phyloP scores from a whole-genome alignment of 164 flowering plant genomes.

The Pachysandra terminalis region DNA sequence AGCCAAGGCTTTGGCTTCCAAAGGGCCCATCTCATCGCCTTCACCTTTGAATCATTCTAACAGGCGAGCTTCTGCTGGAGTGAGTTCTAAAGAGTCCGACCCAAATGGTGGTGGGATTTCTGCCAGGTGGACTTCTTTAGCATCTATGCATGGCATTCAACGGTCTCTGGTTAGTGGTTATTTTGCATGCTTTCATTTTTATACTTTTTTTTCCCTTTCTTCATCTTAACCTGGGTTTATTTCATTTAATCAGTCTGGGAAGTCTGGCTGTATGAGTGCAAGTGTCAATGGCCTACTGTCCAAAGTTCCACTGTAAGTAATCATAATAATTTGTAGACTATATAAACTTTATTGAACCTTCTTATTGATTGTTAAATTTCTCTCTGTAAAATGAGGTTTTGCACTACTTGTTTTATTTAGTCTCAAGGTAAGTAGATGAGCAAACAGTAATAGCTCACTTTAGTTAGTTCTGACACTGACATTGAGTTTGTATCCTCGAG shows the following conservation, averaged over 20 bases:
- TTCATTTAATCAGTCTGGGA: conserved; percentile 31
- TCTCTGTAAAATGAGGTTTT: no score
- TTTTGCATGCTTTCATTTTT: neutral
- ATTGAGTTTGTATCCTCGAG: neutral
- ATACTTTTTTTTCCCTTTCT: neutral
- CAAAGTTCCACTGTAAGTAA: conserved; percentile 38
- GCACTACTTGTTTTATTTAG: neutral
- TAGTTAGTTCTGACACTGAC: neutral
- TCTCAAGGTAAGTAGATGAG: neutral
- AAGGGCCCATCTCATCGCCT: conserved; percentile 24
- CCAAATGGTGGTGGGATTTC: conserved; percentile 18
- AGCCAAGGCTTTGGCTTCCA: conserved; percentile 21
- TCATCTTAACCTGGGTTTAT: neutral
- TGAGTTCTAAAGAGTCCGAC: conserved; percentile 27
- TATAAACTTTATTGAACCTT: neutral
- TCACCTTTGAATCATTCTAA: conserved; percentile 18
- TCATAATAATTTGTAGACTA: neutral
- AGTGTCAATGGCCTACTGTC: conserved; percentile 21
- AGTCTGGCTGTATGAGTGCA: conserved; percentile 29
- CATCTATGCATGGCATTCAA: conserved; percentile 23
- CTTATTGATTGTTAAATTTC: neutral
- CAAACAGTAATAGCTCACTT: no score
- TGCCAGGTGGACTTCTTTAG: conserved; percentile 22
- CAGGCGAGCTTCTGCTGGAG: conserved; percentile 32
- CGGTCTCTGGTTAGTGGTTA: conserved; percentile 37